Evolutionary conservation across 352 stramenopile species (phyloP), one percentile per base, ranked within the genome.

Genomic region (Globisporangium yorkense): DNA sequence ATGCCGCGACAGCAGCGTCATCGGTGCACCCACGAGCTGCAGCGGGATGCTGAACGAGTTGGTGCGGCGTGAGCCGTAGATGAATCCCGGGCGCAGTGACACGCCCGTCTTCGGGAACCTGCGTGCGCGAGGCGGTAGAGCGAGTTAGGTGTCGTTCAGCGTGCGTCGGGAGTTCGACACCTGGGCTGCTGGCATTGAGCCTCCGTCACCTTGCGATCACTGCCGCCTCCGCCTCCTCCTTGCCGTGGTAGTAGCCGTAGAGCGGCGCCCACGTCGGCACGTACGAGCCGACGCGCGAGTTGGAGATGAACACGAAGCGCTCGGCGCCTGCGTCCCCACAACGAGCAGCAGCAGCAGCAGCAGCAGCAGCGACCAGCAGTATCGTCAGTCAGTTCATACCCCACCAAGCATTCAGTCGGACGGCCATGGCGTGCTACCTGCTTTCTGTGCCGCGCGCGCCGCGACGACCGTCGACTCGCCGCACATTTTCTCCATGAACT

Each of bases 221-320:
- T 10, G 81, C 80, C 21, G 73, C 74, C 60, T 97, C 89, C 2
- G 84, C 89, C 47, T 84, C 72, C 62, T 92, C 79, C 57, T 97
- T 97, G 44, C 89, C 88, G 51, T 96, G 71, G 70, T 94, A 97
- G 65, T 97, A 96, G 20, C 88, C 89, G 47, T 95, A 74, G 57
- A 96, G 71, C 0, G 87, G 87, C 21, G 81, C 62, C 75, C 79
- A 94, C 18, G 73, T 75, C 29, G 84, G 82, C 37, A 92, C 57
- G 49, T 82, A 76, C 27, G 77, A 81, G 27, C 84, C 87, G 7
- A 97, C 89, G 51, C 89, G 83, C n/a, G 89, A 94, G 57, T 94
- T 95, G n/a, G 87, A 96, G 27, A 97, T 74, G 56, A 96, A 96
- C 43, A 95, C 89, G 66, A 96, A 96, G 21, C 81, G 77, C 62